Conservation (phyloP, 1,139 yeast genomes). For the Geotrichum aggregatum region DNA sequence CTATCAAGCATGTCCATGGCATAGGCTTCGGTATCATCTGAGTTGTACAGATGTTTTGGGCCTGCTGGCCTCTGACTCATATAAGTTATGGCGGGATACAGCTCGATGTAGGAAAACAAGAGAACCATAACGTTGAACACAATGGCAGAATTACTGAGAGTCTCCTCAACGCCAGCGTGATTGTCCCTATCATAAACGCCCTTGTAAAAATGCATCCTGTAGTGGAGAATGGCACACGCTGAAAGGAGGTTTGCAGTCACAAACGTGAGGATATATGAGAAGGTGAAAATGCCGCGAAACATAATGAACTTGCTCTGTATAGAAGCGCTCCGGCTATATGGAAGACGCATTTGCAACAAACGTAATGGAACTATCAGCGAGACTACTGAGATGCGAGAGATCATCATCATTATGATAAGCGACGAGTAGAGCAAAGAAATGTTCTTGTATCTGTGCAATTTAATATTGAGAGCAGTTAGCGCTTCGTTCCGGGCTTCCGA, state of each 20-base stretch:
- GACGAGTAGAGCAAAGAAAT: slow-evolving; percentile 7
- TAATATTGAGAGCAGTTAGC: background rate
- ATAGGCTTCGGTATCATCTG: slow-evolving; percentile 12
- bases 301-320: slow-evolving; percentile 8
- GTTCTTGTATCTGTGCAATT: background rate
- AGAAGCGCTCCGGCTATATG: background rate
- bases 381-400: slow-evolving; percentile 12
- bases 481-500: background rate
- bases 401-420: slow-evolving; percentile 2
- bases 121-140: slow-evolving; percentile 4
- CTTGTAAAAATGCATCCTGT: slow-evolving; percentile 6
- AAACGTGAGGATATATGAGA: slow-evolving; percentile 15
- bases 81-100: slow-evolving; percentile 18
- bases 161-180: slow-evolving; percentile 9
- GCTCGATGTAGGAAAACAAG: slow-evolving; percentile 12
- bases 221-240: slow-evolving; percentile 8
- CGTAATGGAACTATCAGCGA: slow-evolving; percentile 13
- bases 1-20: background rate
- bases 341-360: slow-evolving; percentile 10
- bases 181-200: slow-evolving; percentile 11
- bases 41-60: background rate
- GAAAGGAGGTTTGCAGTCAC: slow-evolving; percentile 13
- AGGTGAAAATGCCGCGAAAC: slow-evolving; percentile 11
- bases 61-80: slow-evolving; percentile 15
- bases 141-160: slow-evolving; percentile 4